phyloP scores from a whole-genome alignment of 164 flowering plant genomes.

The Magnolia kwangsiensis region DNA sequence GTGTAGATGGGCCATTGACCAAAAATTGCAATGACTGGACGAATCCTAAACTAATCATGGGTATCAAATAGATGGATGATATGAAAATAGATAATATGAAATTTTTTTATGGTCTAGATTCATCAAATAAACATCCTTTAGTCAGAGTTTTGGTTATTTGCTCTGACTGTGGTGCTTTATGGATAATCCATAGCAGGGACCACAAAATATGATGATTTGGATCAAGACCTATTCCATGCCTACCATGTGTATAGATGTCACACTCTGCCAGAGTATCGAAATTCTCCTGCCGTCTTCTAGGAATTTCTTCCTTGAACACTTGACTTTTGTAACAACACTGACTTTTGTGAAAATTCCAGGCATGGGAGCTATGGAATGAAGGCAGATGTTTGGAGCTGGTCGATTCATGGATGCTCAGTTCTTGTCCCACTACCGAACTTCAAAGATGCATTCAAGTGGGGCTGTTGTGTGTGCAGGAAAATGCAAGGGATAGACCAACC shows the following conservation, averaged over 20 bases:
- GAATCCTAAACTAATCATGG: no score
- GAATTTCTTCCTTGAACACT: background rate
- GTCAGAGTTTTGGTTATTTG: background rate
- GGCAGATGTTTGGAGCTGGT: constrained; percentile 5
- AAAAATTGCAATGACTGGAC: no score
- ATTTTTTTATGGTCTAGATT: no score
- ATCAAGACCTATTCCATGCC: background rate
- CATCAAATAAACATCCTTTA: no score
- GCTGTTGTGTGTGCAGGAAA: constrained; percentile 15
- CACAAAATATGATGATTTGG: background rate
- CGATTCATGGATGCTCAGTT: background rate
- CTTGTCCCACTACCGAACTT: background rate
- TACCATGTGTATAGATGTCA: background rate
- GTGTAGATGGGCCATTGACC: no score
- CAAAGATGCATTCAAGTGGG: constrained; percentile 13
- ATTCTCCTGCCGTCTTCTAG: background rate
- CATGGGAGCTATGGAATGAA: constrained; percentile 14
- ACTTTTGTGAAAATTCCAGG: background rate
- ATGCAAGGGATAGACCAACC: constrained; percentile 13
- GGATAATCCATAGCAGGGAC: background rate
- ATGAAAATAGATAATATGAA: no score
- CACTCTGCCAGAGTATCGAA: background rate
- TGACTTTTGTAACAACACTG: no score
- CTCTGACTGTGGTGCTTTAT: background rate
- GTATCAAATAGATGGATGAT: no score